A percentile compares a stretch with the other conserved stretches of the same genome.
Conservation (phyloP, 2,329 filamentous ascomycete species). For the Arthrobotrys conoides region DNA sequence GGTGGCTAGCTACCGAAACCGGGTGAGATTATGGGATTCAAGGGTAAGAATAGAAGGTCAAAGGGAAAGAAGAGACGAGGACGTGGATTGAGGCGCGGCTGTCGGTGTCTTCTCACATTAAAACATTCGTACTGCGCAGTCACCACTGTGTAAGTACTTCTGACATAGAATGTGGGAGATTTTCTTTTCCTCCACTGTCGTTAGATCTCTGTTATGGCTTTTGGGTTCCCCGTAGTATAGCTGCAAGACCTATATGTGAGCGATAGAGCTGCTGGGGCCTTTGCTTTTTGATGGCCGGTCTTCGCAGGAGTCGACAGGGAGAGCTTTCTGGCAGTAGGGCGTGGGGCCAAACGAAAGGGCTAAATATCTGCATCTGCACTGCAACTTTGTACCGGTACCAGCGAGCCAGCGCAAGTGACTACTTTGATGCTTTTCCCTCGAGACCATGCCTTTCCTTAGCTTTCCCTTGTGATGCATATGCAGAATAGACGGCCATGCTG, state of each 20-base stretch:
- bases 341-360: slow-evolving; percentile 45
- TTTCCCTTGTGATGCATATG: slow-evolving; percentile 47
- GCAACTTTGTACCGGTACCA: slow-evolving; percentile 46
- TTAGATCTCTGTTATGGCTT: slow-evolving; percentile 36
- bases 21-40: slow-evolving; percentile 44
- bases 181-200: slow-evolving; percentile 22
- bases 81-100: slow-evolving; percentile 50
- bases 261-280: slow-evolving; percentile 33
- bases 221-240: slow-evolving; percentile 51
- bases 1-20: slow-evolving; percentile 58
- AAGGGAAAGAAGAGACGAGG: slow-evolving; percentile 48
- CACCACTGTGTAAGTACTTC: neutral
- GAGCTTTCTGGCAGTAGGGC: slow-evolving; percentile 31
- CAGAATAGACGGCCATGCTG: slow-evolving; percentile 32
- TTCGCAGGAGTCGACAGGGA: slow-evolving; percentile 32
- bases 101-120: slow-evolving; percentile 42
- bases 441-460: slow-evolving; percentile 14
- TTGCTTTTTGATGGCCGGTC: slow-evolving; percentile 53
- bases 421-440: slow-evolving; percentile 1
- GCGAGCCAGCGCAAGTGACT: slow-evolving; percentile 14
- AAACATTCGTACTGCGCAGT: neutral
- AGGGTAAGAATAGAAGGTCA: slow-evolving; percentile 56
- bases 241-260: slow-evolving; percentile 52
- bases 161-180: slow-evolving; percentile 7
- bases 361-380: slow-evolving; percentile 43